phyloP scores from a whole-genome alignment of 371 early-diverging fungal genomes.

The Batkoa obscura region DNA sequence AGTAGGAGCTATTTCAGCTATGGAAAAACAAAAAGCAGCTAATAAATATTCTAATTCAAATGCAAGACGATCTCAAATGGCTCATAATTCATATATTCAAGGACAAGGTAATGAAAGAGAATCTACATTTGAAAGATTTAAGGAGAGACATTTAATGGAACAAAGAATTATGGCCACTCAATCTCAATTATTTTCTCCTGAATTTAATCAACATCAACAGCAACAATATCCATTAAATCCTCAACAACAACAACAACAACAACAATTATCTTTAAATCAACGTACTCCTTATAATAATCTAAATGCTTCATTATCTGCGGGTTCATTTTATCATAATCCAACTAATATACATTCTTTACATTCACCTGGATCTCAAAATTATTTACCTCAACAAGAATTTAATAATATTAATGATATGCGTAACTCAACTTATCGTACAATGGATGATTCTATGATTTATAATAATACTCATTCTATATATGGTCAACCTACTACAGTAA shows the following conservation, averaged over 20 bases:
- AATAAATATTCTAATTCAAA: constrained; percentile 7
- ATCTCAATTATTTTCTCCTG: neutral
- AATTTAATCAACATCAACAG: neutral
- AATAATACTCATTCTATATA: too few species aligned
- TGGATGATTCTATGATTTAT: too few species aligned
- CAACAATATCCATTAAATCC: neutral
- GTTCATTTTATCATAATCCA: neutral
- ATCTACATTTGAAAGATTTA: constrained; percentile 8
- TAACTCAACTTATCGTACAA: too few species aligned
- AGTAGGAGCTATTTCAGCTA: constrained; percentile 13
- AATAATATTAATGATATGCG: too few species aligned
- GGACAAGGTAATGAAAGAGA: constrained; percentile 6
- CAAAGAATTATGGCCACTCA: constrained; percentile 7
- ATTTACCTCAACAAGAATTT: neutral
- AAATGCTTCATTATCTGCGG: neutral
- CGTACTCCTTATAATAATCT: neutral
- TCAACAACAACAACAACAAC: neutral
- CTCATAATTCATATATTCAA: neutral
- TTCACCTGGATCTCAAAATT: neutral
- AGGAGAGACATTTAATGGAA: constrained; percentile 9
- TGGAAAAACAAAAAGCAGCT: constrained; percentile 8
- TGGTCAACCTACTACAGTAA: too few species aligned
- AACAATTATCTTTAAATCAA: neutral
- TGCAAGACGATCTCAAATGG: neutral
- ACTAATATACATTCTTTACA: neutral